These are phyloP conservation scores for Plasmodium malariae DNA, from an alignment of 169 alveolate species.

Conservation along the genomic window DNA sequence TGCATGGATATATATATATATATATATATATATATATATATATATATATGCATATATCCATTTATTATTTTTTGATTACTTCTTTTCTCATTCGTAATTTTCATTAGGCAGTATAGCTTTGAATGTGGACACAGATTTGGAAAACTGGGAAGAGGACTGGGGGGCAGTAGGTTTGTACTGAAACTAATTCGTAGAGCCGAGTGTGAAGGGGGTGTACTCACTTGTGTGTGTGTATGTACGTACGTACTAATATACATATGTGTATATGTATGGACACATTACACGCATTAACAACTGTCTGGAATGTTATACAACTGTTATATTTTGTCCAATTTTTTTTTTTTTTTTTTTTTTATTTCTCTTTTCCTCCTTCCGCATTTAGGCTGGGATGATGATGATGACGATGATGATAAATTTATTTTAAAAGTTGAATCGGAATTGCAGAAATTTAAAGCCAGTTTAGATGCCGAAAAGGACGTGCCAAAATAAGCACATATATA, in stretches of 20 bases:
- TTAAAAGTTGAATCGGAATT: constrained; percentile 63
- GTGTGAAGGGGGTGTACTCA: too few species aligned
- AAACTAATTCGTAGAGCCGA: too few species aligned
- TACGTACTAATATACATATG: too few species aligned
- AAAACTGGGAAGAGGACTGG: constrained; percentile 78
- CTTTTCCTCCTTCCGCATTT: not conserved
- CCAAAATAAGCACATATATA: constrained; percentile 13
- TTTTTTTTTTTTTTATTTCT: not conserved
- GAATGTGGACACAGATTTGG: constrained; percentile 66
- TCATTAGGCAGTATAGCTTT: constrained; percentile 52
- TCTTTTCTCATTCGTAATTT: not conserved
- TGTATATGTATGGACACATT: too few species aligned
- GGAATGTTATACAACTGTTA: too few species aligned
- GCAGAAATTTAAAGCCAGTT: constrained; percentile 52
- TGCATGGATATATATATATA: not conserved
- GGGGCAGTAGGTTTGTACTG: constrained; percentile 71
- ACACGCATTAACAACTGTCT: too few species aligned
- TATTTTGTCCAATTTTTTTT: too few species aligned
- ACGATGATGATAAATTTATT: constrained; percentile 68
- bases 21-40: not conserved
- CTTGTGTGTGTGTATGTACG: too few species aligned
- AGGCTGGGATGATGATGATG: constrained; percentile 78
- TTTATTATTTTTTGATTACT: not conserved
- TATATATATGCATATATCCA: not conserved
- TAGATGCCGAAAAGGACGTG: constrained; percentile 65